phyloP scores from a whole-genome alignment of 441 rosid species.

The Mallotus repandus region DNA sequence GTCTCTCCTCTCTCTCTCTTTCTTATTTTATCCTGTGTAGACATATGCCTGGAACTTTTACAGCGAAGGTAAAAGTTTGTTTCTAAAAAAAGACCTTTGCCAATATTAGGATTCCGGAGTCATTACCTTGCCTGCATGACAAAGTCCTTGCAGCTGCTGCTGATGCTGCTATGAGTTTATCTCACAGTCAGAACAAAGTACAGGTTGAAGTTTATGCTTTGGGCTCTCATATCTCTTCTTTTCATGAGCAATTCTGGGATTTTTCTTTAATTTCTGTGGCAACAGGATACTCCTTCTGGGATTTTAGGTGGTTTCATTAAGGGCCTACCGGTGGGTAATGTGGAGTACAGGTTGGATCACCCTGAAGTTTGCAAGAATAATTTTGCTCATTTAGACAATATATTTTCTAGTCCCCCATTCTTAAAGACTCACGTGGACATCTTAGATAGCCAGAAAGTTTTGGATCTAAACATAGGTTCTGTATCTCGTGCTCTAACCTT shows the following conservation, averaged over 20 bases:
- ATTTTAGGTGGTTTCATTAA: conserved; percentile 52
- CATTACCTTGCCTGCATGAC: conserved; percentile 74
- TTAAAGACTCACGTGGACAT: conserved; percentile 46
- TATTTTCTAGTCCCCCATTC: conserved; percentile 68
- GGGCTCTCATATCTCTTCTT: conserved; percentile 11
- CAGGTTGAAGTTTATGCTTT: conserved; percentile 46
- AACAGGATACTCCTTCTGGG: conserved; percentile 53
- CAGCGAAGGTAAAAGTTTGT: conserved; percentile 5
- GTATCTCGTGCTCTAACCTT: conserved; percentile 23
- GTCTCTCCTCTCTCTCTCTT: conserved; percentile 35
- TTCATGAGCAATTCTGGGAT: conserved; percentile 20
- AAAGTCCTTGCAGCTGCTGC: conserved; percentile 68
- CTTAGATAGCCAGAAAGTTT: conserved; percentile 32
- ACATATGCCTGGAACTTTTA: conserved; percentile 20
- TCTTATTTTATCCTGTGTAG: not conserved
- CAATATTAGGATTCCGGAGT: conserved; percentile 41
- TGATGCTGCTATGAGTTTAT: conserved; percentile 44
- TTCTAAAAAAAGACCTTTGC: conserved; percentile 17
- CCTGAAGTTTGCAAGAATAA: conserved; percentile 37
- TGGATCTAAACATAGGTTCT: conserved; percentile 76
- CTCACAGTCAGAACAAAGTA: conserved; percentile 37
- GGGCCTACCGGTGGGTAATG: conserved; percentile 48
- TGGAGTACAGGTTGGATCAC: conserved; percentile 39
- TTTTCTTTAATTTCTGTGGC: conserved; percentile 29
- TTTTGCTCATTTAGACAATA: conserved; percentile 50